Conservation (phyloP, 2,329 filamentous ascomycete genomes). For the Arthrobotrys conoides region DNA sequence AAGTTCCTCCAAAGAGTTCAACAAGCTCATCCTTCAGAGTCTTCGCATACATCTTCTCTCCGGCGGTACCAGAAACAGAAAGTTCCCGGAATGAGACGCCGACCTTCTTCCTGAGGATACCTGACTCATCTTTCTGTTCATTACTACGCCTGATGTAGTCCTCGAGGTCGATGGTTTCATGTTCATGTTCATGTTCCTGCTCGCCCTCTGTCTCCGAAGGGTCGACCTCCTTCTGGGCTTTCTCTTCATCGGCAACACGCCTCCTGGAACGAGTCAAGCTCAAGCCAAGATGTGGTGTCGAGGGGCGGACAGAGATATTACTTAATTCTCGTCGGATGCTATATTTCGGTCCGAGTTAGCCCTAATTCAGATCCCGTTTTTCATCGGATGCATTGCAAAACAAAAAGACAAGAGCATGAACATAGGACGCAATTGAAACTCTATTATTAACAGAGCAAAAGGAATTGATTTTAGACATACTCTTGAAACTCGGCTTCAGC, state of each 20-base stretch:
- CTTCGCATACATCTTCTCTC: constrained; percentile 61
- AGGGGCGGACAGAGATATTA: constrained; percentile 31
- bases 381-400: constrained; percentile 2
- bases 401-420: background rate
- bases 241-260: constrained; percentile 43
- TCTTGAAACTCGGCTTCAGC: constrained; percentile 64
- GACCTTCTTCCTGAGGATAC: constrained; percentile 63
- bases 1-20: constrained; percentile 62
- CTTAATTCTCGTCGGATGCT: constrained; percentile 50
- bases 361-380: constrained; percentile 16
- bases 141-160: constrained; percentile 63
- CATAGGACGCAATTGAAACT: background rate
- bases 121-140: constrained; percentile 60
- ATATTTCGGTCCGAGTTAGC: constrained; percentile 14
- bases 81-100: constrained; percentile 64
- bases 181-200: constrained; percentile 24
- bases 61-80: constrained; percentile 62
- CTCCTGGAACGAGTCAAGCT: constrained; percentile 46
- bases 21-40: constrained; percentile 63
- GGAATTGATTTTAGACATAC: constrained; percentile 41
- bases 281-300: constrained; percentile 27
- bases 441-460: background rate
- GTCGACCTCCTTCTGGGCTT: constrained; percentile 53
- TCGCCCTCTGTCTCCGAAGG: constrained; percentile 59
- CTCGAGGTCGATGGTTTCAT: constrained; percentile 62